A percentile compares a stretch with the other conserved stretches of the same genome.
These are phyloP conservation scores for Solanum tacnaense DNA, from an alignment of 257 asterid genomes.

Conservation along the genomic window DNA sequence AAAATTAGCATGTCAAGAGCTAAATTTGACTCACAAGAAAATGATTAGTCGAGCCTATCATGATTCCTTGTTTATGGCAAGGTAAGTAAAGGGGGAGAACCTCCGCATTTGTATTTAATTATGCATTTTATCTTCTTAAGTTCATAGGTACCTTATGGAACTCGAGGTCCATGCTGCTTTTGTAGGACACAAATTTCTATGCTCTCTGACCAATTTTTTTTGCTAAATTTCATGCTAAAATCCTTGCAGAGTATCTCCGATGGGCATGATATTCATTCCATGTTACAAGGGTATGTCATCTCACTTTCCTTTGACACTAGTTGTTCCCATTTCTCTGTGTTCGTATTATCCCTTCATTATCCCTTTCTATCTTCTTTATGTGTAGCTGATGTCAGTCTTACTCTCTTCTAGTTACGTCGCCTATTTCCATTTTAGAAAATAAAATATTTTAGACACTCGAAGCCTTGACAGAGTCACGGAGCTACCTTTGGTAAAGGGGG, in stretches of 20 bases:
- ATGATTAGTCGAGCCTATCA: conserved; percentile 98
- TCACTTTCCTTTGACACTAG: not conserved
- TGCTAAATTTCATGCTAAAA: not conserved
- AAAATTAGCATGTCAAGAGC: conserved; percentile 64
- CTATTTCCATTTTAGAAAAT: not conserved
- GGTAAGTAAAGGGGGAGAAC: conserved; percentile 28
- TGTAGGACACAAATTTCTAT: not conserved
- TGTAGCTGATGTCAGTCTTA: not conserved
- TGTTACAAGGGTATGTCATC: conserved; percentile 67
- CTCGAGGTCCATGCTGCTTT: not conserved
- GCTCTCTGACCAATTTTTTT: not conserved
- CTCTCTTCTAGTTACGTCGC: not conserved
- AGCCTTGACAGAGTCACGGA: not conserved
- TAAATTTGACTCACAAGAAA: conserved; percentile 68
- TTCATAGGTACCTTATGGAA: not conserved
- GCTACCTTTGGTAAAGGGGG: not conserved
- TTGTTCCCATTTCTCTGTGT: not conserved
- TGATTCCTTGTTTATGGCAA: conserved; percentile 93
- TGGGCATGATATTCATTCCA: conserved; percentile 98
- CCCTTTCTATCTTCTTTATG: not conserved
- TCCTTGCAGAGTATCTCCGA: conserved; percentile 60
- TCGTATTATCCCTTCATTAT: not conserved
- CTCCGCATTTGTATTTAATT: not conserved
- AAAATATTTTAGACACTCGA: not conserved
- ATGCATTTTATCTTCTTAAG: not conserved